Percentiles rank a stretch among this genome's conserved stretches.
Conservation (phyloP, 2,329 filamentous ascomycete species). For the Aspergillus fumigatiaffinis region DNA sequence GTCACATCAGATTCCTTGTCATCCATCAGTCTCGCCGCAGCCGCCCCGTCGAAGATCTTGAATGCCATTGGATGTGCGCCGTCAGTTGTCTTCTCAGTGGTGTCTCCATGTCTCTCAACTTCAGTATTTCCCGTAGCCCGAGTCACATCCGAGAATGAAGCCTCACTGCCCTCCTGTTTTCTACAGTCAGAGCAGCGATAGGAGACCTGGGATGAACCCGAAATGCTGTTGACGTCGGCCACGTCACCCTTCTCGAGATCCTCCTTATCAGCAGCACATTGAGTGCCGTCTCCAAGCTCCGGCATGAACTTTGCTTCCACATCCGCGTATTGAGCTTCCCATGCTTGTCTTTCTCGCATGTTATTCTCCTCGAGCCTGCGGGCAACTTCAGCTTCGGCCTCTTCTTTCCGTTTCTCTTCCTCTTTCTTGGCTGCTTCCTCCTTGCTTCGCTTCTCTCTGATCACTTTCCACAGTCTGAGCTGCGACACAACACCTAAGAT, state of each 20-base stretch:
- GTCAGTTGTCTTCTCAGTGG: neutral
- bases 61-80: conserved; percentile 7
- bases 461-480: conserved; percentile 77
- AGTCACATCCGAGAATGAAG: conserved; percentile 9
- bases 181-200: conserved; percentile 19
- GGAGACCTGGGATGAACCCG: conserved; percentile 13
- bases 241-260: conserved; percentile 19
- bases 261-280: conserved; percentile 9
- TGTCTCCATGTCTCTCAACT: conserved; percentile 1
- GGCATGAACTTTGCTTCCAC: conserved; percentile 28
- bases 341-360: conserved; percentile 49
- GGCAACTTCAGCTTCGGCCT: conserved; percentile 68
- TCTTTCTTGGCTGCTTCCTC: conserved; percentile 46
- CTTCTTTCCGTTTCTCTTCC: conserved; percentile 53
- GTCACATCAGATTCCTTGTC: conserved; percentile 64
- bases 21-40: conserved; percentile 35
- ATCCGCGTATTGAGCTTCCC: conserved; percentile 75
- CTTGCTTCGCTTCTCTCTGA: conserved; percentile 53
- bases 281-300: conserved; percentile 19
- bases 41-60: conserved; percentile 17
- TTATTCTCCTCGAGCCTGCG: conserved; percentile 51
- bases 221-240: conserved; percentile 23
- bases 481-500: conserved; percentile 78
- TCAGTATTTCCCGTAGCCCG: conserved; percentile 2
- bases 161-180: conserved; percentile 11